Evolutionary conservation across 306 rosid species (phyloP).

Genomic region (Calophaca sinica): DNA sequence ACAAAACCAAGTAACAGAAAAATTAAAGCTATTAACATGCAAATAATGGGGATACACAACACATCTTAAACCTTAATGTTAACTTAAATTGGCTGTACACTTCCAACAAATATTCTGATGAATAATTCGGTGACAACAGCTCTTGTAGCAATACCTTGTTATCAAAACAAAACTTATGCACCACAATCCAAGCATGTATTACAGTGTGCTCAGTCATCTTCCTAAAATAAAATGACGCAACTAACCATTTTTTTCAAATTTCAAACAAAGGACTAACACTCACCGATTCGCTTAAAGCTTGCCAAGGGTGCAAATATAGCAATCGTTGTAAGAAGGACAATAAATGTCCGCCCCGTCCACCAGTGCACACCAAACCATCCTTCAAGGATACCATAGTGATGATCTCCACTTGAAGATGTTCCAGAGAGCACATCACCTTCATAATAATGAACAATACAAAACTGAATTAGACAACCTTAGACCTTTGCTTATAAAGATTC

Average conservation of each 20-base stretch:
- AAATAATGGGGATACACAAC: not conserved
- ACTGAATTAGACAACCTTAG: slow-evolving; percentile 45
- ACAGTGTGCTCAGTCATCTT: slow-evolving; percentile 17
- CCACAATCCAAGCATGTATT: not conserved
- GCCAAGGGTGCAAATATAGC: slow-evolving; percentile 79
- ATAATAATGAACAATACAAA: slow-evolving; percentile 45
- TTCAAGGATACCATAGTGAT: slow-evolving; percentile 83
- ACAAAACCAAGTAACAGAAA: not conserved
- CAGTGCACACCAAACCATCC: slow-evolving; percentile 93
- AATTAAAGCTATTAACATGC: slow-evolving; percentile 1
- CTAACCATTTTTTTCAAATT: not conserved
- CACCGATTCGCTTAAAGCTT: slow-evolving; percentile 87
- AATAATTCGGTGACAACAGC: slow-evolving; percentile 26
- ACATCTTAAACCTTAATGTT: slow-evolving; percentile 20
- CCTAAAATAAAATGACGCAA: slow-evolving; percentile 8
- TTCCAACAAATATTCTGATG: slow-evolving; percentile 26
- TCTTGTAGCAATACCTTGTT: slow-evolving; percentile 3
- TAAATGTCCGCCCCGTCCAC: slow-evolving; percentile 77
- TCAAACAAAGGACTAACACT: slow-evolving; percentile 20
- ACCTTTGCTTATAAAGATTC: slow-evolving; percentile 2
- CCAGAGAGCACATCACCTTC: slow-evolving; percentile 97
- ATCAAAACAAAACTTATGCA: slow-evolving; percentile 28
- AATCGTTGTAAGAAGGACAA: slow-evolving; percentile 74
- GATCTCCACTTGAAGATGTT: slow-evolving; percentile 80
- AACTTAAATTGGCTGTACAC: slow-evolving; percentile 16